phyloP scores from a whole-genome alignment of 805 yeast species.

The Wickerhamomyces queroliae region DNA sequence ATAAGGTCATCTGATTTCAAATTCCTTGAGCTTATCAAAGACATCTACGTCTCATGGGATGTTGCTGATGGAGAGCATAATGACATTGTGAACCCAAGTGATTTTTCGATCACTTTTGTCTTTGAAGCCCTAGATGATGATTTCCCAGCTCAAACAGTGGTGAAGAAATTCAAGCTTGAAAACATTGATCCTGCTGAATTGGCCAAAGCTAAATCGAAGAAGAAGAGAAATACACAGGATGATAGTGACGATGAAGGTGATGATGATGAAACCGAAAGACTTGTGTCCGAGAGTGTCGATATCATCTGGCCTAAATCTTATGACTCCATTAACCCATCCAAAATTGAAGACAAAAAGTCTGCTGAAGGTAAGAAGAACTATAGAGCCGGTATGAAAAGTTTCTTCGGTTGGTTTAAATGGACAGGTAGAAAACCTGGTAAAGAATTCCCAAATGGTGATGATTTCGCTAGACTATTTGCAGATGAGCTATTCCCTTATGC shows the following conservation, averaged over 20 bases:
- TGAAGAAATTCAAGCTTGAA: constrained; percentile 49
- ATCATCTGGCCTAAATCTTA: constrained; percentile 69
- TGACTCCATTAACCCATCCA: constrained; percentile 47
- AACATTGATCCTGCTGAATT: constrained; percentile 17
- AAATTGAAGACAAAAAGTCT: constrained; percentile 39
- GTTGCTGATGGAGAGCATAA: constrained; percentile 25
- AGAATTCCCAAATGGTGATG: constrained; percentile 76
- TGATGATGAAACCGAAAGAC: constrained; percentile 48
- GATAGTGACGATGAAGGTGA: constrained; percentile 28
- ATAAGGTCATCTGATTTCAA: constrained; percentile 72
- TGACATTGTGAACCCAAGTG: constrained; percentile 36
- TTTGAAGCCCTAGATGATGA: constrained; percentile 43
- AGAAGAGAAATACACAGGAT: constrained; percentile 18
- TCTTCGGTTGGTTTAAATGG: constrained; percentile 87
- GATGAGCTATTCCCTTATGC: constrained; percentile 87
- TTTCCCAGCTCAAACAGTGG: constrained; percentile 51
- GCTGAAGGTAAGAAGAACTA: constrained; percentile 56
- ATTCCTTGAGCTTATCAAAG: constrained; percentile 60
- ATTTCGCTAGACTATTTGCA: constrained; percentile 60
- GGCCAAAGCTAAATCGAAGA: constrained; percentile 12
- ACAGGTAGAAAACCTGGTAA: constrained; percentile 74
- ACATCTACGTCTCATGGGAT: constrained; percentile 55
- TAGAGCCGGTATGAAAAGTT: constrained; percentile 70
- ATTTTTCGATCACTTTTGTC: constrained; percentile 54
- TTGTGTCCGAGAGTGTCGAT: constrained; percentile 47